These are phyloP conservation scores for Solidago caesia DNA, from an alignment of 129 eudicot genomes.

Conservation along the genomic window DNA sequence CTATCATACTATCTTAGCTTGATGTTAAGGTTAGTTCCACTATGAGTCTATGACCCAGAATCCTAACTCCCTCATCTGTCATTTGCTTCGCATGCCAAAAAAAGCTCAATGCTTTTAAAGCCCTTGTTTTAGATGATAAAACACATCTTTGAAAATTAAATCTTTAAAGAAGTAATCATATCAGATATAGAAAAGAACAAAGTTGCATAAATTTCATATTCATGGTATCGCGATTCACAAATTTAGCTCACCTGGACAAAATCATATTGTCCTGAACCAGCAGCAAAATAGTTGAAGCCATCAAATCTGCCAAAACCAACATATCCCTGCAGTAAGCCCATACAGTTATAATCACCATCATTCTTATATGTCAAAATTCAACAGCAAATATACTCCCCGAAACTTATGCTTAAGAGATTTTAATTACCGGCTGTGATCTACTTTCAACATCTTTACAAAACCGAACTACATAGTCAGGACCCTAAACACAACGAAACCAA, in stretches of 20 bases:
- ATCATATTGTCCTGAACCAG: conserved; percentile 64
- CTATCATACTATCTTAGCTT: background rate
- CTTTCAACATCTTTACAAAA: conserved; percentile 88
- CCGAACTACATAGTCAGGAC: conserved; percentile 60
- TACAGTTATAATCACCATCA: conserved; percentile 26
- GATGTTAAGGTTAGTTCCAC: too few relatives aligned
- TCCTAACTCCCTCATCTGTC: background rate
- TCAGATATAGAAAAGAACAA: conserved; percentile 11
- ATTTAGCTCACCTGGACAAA: conserved; percentile 74
- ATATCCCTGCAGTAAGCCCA: conserved; percentile 65
- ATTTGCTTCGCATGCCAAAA: background rate
- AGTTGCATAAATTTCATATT: background rate
- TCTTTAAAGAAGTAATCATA: background rate
- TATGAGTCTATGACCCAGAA: background rate
- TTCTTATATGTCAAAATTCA: background rate
- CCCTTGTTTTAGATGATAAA: background rate
- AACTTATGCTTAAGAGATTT: background rate
- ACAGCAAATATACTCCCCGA: background rate
- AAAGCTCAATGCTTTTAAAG: background rate
- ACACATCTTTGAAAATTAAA: background rate
- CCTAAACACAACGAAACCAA: conserved; percentile 40
- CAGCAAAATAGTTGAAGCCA: conserved; percentile 59
- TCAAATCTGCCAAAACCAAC: conserved; percentile 81
- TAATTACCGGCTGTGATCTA: conserved; percentile 63
- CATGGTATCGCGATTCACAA: background rate